phyloP scores from a whole-genome alignment of 2,329 filamentous ascomycete species.

The Stagonosporopsis vannaccii region DNA sequence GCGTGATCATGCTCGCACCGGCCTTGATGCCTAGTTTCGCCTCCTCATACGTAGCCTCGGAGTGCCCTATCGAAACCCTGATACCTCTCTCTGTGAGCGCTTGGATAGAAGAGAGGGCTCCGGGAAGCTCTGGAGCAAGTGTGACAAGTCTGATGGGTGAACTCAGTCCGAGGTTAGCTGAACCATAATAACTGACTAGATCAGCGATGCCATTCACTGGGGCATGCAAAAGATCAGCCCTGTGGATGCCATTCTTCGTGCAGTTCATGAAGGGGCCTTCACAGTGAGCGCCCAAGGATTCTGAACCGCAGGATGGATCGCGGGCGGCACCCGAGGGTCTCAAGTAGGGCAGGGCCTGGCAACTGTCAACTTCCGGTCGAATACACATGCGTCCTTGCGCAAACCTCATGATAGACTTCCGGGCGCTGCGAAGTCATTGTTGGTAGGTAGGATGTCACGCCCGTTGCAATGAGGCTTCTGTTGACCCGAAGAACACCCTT shows the following conservation, averaged over 20 bases:
- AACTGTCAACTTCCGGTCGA: conserved; percentile 2
- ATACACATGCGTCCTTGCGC: background rate
- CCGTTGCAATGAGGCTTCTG: conserved; percentile 73
- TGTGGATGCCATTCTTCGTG: conserved; percentile 87
- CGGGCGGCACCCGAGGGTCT: conserved; percentile 72
- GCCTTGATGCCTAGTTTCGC: conserved; percentile 73
- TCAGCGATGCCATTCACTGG: conserved; percentile 69
- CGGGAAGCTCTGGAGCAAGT: conserved; percentile 78
- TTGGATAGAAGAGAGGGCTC: conserved; percentile 73
- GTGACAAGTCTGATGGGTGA: conserved; percentile 78
- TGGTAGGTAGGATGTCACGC: conserved; percentile 87
- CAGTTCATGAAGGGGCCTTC: conserved; percentile 89
- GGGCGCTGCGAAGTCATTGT: conserved; percentile 82
- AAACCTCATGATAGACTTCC: conserved; percentile 81
- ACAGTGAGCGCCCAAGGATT: conserved; percentile 88
- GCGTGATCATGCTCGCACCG: conserved; percentile 88
- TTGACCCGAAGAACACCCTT: conserved; percentile 77
- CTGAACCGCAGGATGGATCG: conserved; percentile 72
- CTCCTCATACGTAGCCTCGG: conserved; percentile 85
- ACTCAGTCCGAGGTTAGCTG: conserved; percentile 65
- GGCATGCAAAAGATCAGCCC: conserved; percentile 71
- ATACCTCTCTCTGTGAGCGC: conserved; percentile 71
- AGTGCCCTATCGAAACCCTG: conserved; percentile 82
- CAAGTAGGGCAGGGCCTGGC: conserved; percentile 74
- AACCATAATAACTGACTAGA: conserved; percentile 75